These are phyloP conservation scores for Mycena venus DNA, from an alignment of 768 basidiomycete genomes.

Conservation along the genomic window DNA sequence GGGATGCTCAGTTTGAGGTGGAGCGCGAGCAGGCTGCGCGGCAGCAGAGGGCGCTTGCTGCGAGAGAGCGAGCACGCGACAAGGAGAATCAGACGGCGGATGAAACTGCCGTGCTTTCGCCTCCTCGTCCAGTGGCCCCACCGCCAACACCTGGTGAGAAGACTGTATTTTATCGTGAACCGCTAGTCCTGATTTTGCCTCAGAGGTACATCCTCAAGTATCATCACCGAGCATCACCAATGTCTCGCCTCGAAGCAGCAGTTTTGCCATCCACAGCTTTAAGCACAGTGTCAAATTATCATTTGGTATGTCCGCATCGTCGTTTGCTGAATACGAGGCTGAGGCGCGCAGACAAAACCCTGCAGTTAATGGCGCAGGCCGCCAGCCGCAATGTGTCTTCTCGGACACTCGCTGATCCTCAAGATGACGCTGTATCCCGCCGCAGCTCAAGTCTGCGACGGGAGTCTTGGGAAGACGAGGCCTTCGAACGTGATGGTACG, in stretches of 20 bases:
- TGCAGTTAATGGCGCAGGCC: conserved; percentile 64
- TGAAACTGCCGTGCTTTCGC: conserved; percentile 20
- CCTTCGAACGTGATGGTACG: conserved; percentile 59
- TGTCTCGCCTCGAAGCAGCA: conserved; percentile 32
- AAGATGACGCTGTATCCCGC: conserved; percentile 41
- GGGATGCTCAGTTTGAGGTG: conserved; percentile 56
- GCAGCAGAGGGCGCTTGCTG: conserved; percentile 29
- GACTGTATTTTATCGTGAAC: neutral
- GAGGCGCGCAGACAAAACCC: conserved; percentile 67
- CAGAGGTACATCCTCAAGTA: conserved; percentile 18
- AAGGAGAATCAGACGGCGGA: conserved; percentile 44
- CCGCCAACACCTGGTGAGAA: conserved; percentile 31
- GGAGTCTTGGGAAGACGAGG: conserved; percentile 67
- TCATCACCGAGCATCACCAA: neutral
- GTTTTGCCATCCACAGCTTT: conserved; percentile 62
- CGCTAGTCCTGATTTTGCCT: neutral
- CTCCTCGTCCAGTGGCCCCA: conserved; percentile 23
- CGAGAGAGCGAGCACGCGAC: conserved; percentile 42
- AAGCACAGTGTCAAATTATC: conserved; percentile 82
- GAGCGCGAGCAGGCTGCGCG: conserved; percentile 48
- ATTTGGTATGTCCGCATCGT: conserved; percentile 61
- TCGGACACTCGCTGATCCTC: conserved; percentile 54
- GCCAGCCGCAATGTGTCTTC: conserved; percentile 60
- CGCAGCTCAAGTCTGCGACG: conserved; percentile 40
- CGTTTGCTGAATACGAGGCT: neutral